Conservation (phyloP, 306 rosid species). For the Cicer cuneatum region DNA sequence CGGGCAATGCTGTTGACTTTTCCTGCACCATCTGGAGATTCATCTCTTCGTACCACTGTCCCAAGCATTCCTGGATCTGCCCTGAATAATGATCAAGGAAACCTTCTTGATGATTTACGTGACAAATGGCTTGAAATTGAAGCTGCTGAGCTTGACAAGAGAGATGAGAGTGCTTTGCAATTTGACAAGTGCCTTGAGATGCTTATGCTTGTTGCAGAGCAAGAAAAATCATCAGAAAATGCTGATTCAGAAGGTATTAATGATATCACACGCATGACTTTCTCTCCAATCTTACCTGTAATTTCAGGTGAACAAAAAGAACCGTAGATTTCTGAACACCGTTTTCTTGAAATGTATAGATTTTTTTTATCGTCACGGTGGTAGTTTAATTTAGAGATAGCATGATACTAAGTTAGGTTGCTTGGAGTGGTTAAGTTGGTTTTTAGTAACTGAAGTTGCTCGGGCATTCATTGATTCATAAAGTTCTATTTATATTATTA, state of each 20-base stretch:
- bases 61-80: slow-evolving; percentile 94
- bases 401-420: slow-evolving; percentile 17
- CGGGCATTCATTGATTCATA: slow-evolving; percentile 46
- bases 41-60: slow-evolving; percentile 82
- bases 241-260: slow-evolving; percentile 42
- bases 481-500: slow-evolving; percentile 33
- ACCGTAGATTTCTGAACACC: slow-evolving; percentile 39
- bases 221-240: slow-evolving; percentile 61
- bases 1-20: slow-evolving; percentile 80
- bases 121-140: slow-evolving; percentile 99
- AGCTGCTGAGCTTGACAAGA: slow-evolving; percentile 92
- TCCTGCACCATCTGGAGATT: slow-evolving; percentile 96
- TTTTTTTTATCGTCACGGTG: slow-evolving; percentile 17
- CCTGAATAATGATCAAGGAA: slow-evolving; percentile 69
- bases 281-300: slow-evolving; percentile 32
- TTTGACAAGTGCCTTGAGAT: slow-evolving; percentile 92
- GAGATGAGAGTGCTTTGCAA: slow-evolving; percentile 92
- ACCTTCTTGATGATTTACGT: slow-evolving; percentile 90
- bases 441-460: slow-evolving; percentile 58
- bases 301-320: slow-evolving; percentile 45
- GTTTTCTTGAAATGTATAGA: slow-evolving; percentile 41
- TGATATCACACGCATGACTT: slow-evolving; percentile 31
- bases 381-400: slow-evolving; percentile 28
- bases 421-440: slow-evolving; percentile 53
- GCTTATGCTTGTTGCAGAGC: slow-evolving; percentile 85